Conservation (phyloP, 345 rosid genomes). For the Ceriops tagal region DNA sequence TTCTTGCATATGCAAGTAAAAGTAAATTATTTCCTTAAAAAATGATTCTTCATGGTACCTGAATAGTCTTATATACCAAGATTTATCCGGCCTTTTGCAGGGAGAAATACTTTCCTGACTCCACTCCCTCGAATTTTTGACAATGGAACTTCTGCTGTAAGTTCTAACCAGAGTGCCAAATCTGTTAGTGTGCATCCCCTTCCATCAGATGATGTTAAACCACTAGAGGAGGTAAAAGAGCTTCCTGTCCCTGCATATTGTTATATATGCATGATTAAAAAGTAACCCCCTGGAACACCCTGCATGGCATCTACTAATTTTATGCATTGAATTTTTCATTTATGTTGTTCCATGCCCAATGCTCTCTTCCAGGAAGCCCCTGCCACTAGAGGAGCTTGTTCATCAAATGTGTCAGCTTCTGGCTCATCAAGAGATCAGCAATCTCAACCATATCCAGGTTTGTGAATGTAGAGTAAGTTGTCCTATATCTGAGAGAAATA, state of each 20-base stretch:
- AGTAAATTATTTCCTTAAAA: neutral
- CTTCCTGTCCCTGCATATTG: neutral
- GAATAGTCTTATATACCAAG: slow-evolving; percentile 12
- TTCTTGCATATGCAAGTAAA: neutral
- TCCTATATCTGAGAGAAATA: neutral
- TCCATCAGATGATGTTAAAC: slow-evolving; percentile 33
- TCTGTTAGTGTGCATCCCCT: slow-evolving; percentile 51
- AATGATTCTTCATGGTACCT: neutral
- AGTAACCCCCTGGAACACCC: neutral
- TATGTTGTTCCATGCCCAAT: neutral
- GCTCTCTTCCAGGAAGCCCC: slow-evolving; percentile 31
- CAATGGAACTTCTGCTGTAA: slow-evolving; percentile 33
- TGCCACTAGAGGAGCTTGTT: slow-evolving; percentile 30
- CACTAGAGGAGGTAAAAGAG: slow-evolving; percentile 36
- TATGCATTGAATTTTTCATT: neutral
- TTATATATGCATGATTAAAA: neutral
- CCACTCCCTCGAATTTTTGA: slow-evolving; percentile 52
- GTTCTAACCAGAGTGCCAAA: slow-evolving; percentile 32
- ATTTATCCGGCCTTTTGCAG: slow-evolving; percentile 28
- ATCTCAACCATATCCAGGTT: slow-evolving; percentile 52
- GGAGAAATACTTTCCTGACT: slow-evolving; percentile 53
- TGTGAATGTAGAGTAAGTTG: slow-evolving; percentile 10
- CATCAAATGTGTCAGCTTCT: slow-evolving; percentile 41
- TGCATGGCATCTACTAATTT: neutral
- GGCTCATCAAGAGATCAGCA: slow-evolving; percentile 46